A percentile compares a stretch with the other conserved stretches of the same genome.
phyloP scores from a whole-genome alignment of 768 basidiomycete genomes.

The Terana coerulea region DNA sequence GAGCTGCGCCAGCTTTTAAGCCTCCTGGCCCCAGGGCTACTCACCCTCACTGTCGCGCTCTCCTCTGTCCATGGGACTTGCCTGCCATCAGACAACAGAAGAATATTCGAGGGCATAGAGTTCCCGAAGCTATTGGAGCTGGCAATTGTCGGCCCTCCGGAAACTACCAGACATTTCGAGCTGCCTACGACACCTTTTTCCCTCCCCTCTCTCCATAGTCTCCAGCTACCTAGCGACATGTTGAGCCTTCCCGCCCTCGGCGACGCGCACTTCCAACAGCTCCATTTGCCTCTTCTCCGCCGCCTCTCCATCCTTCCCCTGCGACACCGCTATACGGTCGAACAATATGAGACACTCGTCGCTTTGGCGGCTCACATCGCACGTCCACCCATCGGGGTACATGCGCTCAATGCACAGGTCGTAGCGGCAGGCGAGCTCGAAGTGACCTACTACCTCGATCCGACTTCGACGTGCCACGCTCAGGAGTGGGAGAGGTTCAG shows the following conservation, averaged over 20 bases:
- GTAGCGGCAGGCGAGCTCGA: neutral
- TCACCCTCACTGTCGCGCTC: neutral
- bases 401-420: neutral
- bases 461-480: neutral
- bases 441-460: neutral
- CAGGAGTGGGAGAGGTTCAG: neutral
- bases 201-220: neutral
- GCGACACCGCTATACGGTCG: neutral
- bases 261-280: neutral
- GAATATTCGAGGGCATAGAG: neutral
- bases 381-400: neutral
- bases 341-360: neutral
- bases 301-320: neutral
- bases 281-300: neutral
- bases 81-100: neutral
- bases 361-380: neutral
- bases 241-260: neutral
- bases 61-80: neutral
- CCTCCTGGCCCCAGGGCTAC: neutral
- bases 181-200: neutral
- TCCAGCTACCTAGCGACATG: conserved; percentile 1
- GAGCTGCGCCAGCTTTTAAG: neutral
- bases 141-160: neutral
- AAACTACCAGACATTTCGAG: neutral
- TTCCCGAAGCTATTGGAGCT: neutral